These are phyloP conservation scores for Fusarium sp. DNA, from an alignment of 2,329 filamentous ascomycete genomes.

Conservation along the genomic window DNA sequence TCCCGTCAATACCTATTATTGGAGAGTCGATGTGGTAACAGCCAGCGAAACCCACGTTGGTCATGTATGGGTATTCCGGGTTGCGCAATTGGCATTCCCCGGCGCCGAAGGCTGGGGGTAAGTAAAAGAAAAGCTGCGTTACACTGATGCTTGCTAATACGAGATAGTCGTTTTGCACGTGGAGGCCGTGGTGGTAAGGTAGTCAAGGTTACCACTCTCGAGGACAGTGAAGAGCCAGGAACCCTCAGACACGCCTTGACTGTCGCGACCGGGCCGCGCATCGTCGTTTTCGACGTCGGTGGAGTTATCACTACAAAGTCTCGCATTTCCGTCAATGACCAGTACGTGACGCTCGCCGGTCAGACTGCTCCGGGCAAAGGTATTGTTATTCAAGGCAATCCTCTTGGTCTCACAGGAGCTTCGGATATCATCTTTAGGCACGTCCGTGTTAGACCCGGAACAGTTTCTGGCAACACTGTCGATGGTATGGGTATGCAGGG, in stretches of 20 bases:
- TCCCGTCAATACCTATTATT: not conserved
- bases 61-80: not conserved
- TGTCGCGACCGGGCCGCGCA: constrained; percentile 59
- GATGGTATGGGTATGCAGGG: constrained; percentile 56
- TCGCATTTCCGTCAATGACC: constrained; percentile 59
- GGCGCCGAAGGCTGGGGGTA: constrained; percentile 54
- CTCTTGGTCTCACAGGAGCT: constrained; percentile 52
- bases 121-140: not conserved
- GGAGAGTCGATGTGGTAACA: not conserved
- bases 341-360: constrained; percentile 61
- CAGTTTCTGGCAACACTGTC: constrained; percentile 50
- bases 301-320: constrained; percentile 62
- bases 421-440: constrained; percentile 49
- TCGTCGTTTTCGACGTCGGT: constrained; percentile 61
- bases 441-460: constrained; percentile 51
- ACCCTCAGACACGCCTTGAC: constrained; percentile 54
- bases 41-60: not conserved
- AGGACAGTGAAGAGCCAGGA: constrained; percentile 49
- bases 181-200: constrained; percentile 54
- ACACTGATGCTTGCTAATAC: not conserved
- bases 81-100: constrained; percentile 53
- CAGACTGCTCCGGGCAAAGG: constrained; percentile 64
- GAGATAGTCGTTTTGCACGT: constrained; percentile 49
- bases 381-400: constrained; percentile 51
- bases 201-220: constrained; percentile 53